Base-by-base conservation (phyloP, 1,284 basidiomycete genomes). In the Pseudozyma pruni region DNA sequence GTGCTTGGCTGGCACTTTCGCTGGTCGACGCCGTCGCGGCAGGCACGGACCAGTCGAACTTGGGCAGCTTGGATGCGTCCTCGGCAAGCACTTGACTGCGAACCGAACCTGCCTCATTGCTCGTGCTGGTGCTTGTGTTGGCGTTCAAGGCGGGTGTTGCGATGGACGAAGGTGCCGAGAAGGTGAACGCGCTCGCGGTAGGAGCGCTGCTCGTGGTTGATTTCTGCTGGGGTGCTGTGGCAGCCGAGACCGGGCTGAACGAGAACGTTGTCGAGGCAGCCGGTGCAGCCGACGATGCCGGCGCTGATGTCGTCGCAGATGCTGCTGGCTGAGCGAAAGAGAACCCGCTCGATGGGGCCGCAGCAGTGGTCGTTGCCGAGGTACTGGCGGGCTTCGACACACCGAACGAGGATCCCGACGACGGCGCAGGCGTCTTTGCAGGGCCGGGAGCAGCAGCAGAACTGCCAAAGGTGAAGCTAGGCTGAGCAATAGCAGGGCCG, bases 391-490 rank as follows among this genome's bases (percentile, higher is more conserved):
- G 41, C 41, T 57, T 67, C 4, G 49, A 39, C 11, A 56, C 52
- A 33, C 49, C 44, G 27, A 72, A 72, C 16, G 69, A 63, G 40
- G 70, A 72, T 8, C 51, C 48, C 4, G 41, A 32, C 27, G 63
- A 66, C 0, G 57, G 53, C 44, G 56, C 14, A 0, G 57, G 33
- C 33, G 60, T 14, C 44, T 42, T 55, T 13, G 56, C 49, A 13
- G 33, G 17, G 4, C 10, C 43, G 11, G 27, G n/a, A 8, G 45
- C 34, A 31, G 52, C 22, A 20, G 49, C 48, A 7, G 60, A 22
- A 23, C 27, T 43, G 16, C 61, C 68, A 19, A 64, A 64, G 14
- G 31, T 46, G 39, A 61, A 68, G 58, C 27, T 57, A 7, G 58
- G 58, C 37, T 57, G 57, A 9, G 53, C 25, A 10, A 68, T 42